Evolutionary conservation across 2,329 filamentous ascomycete species (phyloP).

Genomic region (Trichoderma sp.): DNA sequence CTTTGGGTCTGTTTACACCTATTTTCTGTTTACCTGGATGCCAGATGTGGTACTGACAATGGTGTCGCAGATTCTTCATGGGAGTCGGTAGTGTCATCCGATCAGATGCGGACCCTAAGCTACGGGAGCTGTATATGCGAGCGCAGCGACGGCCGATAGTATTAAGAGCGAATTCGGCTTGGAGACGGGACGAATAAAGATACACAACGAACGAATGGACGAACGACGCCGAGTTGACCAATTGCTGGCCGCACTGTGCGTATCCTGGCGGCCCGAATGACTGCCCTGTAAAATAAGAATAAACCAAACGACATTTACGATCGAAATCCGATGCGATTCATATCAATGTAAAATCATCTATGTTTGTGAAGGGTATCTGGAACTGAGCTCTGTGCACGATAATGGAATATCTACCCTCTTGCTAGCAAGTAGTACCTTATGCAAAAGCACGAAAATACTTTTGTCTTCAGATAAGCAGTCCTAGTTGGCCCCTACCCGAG

Average conservation of each 20-base stretch:
- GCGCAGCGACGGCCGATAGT: slow-evolving; percentile 74
- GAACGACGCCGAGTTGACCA: slow-evolving; percentile 10
- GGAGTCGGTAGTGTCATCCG: slow-evolving; percentile 95
- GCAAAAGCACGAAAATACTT: background rate
- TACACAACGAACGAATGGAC: background rate
- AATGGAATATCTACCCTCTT: background rate
- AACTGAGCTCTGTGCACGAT: background rate
- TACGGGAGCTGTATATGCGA: slow-evolving; percentile 71
- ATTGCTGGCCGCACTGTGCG: background rate
- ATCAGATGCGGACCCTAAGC: slow-evolving; percentile 77
- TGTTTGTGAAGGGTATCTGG: background rate
- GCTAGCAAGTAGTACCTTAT: background rate
- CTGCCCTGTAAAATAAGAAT: slow-evolving; percentile 18
- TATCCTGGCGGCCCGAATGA: slow-evolving; percentile 1
- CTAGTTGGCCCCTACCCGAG: background rate
- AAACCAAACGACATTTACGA: slow-evolving; percentile 13
- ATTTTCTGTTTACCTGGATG: background rate
- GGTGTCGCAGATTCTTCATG: slow-evolving; percentile 78
- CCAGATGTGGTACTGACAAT: slow-evolving; percentile 21
- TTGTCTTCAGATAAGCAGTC: background rate
- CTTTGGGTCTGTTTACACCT: slow-evolving; percentile 61
- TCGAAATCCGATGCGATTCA: background rate
- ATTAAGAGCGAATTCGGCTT: slow-evolving; percentile 38
- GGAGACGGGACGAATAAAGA: slow-evolving; percentile 29
- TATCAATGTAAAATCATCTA: slow-evolving; percentile 2